These are phyloP conservation scores for Tetrahymena thermophila DNA, from an alignment of 73 alveolate genomes.

Conservation along the genomic window DNA sequence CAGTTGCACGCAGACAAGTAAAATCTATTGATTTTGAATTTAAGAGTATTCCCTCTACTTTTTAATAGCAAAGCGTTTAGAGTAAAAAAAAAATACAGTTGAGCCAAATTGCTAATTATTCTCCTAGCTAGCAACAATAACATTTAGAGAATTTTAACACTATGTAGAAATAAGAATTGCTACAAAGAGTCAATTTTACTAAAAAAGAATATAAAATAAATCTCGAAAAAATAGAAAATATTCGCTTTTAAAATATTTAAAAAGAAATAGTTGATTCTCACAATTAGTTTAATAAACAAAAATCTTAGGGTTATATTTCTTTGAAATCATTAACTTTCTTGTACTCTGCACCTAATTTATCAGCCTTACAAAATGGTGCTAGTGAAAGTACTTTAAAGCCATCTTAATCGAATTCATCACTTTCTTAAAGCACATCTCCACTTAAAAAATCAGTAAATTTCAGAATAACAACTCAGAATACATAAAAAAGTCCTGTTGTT, in stretches of 20 bases:
- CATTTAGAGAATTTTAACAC: neutral
- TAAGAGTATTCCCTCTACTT: neutral
- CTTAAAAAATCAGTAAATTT: neutral
- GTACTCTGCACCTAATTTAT: neutral
- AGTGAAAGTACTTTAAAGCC: neutral
- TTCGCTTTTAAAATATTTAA: neutral
- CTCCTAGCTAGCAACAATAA: neutral
- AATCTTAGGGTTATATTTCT: neutral
- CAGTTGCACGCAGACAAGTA: neutral
- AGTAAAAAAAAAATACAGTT: neutral
- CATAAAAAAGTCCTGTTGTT: neutral
- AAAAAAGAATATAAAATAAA: neutral
- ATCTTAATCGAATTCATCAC: neutral
- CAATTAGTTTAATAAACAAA: neutral
- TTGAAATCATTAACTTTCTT: neutral
- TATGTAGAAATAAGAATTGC: neutral
- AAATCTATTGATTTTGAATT: neutral
- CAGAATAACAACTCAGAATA: neutral
- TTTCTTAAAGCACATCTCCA: neutral
- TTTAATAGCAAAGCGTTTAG: neutral
- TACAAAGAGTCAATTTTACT: neutral
- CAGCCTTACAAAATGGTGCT: neutral
- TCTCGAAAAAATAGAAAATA: neutral
- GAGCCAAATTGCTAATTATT: neutral
- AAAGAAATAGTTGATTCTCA: neutral